These are phyloP conservation scores for Euphorbia peplus DNA, from an alignment of 345 rosid genomes.

Conservation along the genomic window DNA sequence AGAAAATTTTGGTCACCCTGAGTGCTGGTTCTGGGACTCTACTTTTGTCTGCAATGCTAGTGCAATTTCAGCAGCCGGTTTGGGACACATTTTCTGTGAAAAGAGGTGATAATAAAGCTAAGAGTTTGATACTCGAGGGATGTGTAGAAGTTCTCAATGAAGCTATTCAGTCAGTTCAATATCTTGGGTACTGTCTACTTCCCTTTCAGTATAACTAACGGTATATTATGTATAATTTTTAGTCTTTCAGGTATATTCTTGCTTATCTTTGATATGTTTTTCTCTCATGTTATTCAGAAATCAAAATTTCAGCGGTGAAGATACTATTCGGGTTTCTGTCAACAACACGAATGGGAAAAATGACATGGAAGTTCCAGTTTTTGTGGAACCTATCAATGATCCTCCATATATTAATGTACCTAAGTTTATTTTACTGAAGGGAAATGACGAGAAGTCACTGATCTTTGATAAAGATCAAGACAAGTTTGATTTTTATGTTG, in stretches of 20 bases:
- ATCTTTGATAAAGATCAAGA: slow-evolving; percentile 50
- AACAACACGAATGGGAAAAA: slow-evolving; percentile 70
- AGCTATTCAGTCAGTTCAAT: slow-evolving; percentile 67
- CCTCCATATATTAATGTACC: slow-evolving; percentile 73
- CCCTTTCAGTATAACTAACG: not conserved
- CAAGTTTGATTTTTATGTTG: slow-evolving; percentile 61
- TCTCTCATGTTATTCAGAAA: slow-evolving; percentile 40
- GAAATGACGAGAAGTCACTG: slow-evolving; percentile 38
- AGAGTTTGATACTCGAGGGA: slow-evolving; percentile 59
- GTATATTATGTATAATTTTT: not conserved
- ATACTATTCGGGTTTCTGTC: slow-evolving; percentile 56
- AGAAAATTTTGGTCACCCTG: slow-evolving; percentile 60
- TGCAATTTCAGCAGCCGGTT: slow-evolving; percentile 69
- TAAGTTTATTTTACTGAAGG: slow-evolving; percentile 42
- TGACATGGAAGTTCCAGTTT: slow-evolving; percentile 50
- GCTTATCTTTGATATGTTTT: slow-evolving; percentile 1
- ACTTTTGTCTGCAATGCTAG: slow-evolving; percentile 52
- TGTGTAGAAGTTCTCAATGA: slow-evolving; percentile 56
- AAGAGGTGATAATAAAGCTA: slow-evolving; percentile 37
- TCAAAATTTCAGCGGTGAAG: slow-evolving; percentile 74
- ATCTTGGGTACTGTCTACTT: slow-evolving; percentile 63
- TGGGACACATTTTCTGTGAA: slow-evolving; percentile 45
- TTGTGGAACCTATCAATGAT: slow-evolving; percentile 70
- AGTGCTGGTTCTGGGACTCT: slow-evolving; percentile 57
- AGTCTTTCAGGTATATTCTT: too few relatives aligned